Percentiles rank a stretch among this genome's conserved stretches.
These are phyloP conservation scores for Mucor sp. DNA, from an alignment of 371 early-diverging fungal genomes.

Conservation along the genomic window DNA sequence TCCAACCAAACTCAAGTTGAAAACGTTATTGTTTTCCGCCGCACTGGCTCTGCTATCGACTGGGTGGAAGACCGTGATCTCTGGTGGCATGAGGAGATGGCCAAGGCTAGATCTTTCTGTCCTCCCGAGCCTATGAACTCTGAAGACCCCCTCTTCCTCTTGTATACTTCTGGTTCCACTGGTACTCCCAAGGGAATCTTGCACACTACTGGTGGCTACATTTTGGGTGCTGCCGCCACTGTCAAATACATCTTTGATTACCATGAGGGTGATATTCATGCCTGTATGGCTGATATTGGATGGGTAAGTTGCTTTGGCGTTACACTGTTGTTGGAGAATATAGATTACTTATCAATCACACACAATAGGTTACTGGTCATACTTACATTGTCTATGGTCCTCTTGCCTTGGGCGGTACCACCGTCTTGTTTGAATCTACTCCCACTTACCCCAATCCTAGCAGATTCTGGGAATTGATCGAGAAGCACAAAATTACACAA, in stretches of 20 bases:
- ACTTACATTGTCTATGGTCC: conserved; percentile 96
- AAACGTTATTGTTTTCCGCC: conserved; percentile 85
- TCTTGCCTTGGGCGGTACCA: conserved; percentile 84
- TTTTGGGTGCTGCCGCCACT: conserved; percentile 87
- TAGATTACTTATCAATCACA: neutral
- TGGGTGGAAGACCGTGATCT: conserved; percentile 77
- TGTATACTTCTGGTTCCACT: conserved; percentile 96
- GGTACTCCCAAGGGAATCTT: conserved; percentile 95
- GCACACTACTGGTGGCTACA: conserved; percentile 94
- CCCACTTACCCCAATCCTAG: conserved; percentile 83
- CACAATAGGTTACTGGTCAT: conserved; percentile 10
- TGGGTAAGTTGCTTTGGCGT: conserved; percentile 60
- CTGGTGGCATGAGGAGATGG: conserved; percentile 88
- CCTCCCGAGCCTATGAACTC: conserved; percentile 80
- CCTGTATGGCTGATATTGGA: conserved; percentile 83
- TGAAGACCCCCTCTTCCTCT: conserved; percentile 96
- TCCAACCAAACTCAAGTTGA: conserved; percentile 72
- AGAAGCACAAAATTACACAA: conserved; percentile 90
- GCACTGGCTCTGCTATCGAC: conserved; percentile 80
- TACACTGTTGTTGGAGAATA: neutral
- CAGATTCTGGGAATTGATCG: conserved; percentile 83
- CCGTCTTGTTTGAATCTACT: conserved; percentile 92
- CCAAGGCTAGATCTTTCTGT: conserved; percentile 76
- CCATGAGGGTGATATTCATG: conserved; percentile 80
- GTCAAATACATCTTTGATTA: conserved; percentile 91